These are phyloP conservation scores for Schizophyllum amplum DNA, from an alignment of 1,284 basidiomycete genomes.

Conservation along the genomic window DNA sequence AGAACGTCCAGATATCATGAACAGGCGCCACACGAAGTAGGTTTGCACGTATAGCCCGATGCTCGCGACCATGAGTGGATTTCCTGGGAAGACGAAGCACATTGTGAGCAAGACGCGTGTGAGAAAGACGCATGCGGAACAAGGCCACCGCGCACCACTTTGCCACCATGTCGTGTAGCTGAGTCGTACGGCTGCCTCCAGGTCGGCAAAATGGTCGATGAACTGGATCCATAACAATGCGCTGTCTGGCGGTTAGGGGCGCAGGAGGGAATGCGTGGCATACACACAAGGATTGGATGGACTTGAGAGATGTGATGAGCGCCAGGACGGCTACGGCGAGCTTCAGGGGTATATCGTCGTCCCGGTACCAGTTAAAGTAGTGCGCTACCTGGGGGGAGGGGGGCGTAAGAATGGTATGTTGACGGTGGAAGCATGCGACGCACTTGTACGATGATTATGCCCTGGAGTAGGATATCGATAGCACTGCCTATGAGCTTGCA, in stretches of 20 bases:
- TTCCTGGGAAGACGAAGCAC: not conserved
- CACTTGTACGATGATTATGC: slow-evolving; percentile 24
- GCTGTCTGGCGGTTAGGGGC: slow-evolving; percentile 11
- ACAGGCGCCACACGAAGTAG: slow-evolving; percentile 10
- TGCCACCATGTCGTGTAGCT: slow-evolving; percentile 27
- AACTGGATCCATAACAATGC: slow-evolving; percentile 23
- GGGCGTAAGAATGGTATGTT: not conserved
- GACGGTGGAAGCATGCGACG: not conserved
- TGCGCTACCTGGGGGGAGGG: slow-evolving; percentile 17
- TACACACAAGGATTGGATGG: slow-evolving; percentile 24
- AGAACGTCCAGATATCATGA: slow-evolving; percentile 3
- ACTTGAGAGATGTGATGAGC: slow-evolving; percentile 22
- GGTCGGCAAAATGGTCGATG: slow-evolving; percentile 20
- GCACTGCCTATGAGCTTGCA: slow-evolving; percentile 18
- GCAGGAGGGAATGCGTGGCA: not conserved
- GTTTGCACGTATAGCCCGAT: slow-evolving; percentile 7
- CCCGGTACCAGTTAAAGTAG: slow-evolving; percentile 19
- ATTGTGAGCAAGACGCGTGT: not conserved
- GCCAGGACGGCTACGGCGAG: slow-evolving; percentile 18
- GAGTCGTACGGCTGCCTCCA: slow-evolving; percentile 21
- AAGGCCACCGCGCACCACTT: slow-evolving; percentile 19
- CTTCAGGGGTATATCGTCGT: slow-evolving; percentile 18
- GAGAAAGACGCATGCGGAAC: slow-evolving; percentile 11
- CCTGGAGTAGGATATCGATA: slow-evolving; percentile 25
- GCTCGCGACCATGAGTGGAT: slow-evolving; percentile 2